Evolutionary conservation across 139 green algal genomes (phyloP).

Genomic region (Axilococcus clingmanii): DNA sequence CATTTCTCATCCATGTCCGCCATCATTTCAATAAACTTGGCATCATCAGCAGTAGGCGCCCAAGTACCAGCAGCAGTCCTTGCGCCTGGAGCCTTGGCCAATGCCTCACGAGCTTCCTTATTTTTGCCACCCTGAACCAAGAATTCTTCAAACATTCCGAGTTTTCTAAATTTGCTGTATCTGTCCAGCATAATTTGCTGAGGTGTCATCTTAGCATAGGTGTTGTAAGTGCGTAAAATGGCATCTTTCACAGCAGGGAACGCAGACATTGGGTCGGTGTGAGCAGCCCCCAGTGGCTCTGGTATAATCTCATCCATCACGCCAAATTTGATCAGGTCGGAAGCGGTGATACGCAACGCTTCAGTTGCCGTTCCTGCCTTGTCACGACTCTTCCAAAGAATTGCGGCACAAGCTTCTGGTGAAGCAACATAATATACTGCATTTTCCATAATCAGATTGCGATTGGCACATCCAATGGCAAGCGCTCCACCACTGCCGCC

Average conservation of each 20-base stretch:
- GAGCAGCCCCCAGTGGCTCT: conserved; percentile 84
- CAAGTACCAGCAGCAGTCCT: conserved; percentile 65
- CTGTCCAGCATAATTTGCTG: conserved; percentile 75
- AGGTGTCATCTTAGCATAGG: conserved; percentile 55
- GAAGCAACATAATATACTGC: conserved; percentile 93
- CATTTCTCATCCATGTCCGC: conserved; percentile 69
- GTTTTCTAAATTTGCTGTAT: conserved; percentile 67
- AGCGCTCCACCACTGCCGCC: conserved; percentile 85
- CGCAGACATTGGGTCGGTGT: conserved; percentile 69
- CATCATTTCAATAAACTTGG: conserved; percentile 57
- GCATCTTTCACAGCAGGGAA: conserved; percentile 82
- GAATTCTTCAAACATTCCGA: conserved; percentile 70
- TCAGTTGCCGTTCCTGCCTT: conserved; percentile 74
- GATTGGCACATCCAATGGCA: conserved; percentile 90
- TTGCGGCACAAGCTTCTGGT: conserved; percentile 90
- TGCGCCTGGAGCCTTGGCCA: conserved; percentile 41
- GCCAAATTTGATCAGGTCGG: conserved; percentile 69
- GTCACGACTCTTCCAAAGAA: conserved; percentile 89
- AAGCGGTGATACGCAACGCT: conserved; percentile 83
- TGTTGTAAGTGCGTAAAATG: conserved; percentile 49
- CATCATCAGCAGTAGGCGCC: conserved; percentile 59
- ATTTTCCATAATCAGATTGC: conserved; percentile 85
- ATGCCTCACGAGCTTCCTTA: conserved; percentile 35
- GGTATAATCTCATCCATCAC: conserved; percentile 85
- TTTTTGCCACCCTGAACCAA: conserved; percentile 61